Base-by-base conservation (phyloP, 306 rosid species). In the Alnus glutinosa region DNA sequence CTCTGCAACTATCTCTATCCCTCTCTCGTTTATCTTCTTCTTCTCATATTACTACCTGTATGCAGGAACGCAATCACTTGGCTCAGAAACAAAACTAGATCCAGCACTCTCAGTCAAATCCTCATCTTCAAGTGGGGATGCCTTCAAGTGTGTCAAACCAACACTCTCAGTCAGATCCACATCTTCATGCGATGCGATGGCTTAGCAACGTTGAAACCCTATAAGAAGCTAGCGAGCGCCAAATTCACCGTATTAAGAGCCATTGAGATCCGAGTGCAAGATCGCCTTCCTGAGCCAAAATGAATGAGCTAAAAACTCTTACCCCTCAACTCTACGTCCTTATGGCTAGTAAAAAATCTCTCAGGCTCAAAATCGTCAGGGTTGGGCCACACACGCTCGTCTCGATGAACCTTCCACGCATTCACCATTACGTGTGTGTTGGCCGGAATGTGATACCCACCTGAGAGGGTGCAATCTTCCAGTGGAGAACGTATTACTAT, bases 391-490 rank as follows among this genome's bases (percentile, higher is more conserved):
- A 81, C 72, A 18, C 78, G 77, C 12, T 55, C 77, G 46, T 83
- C 89, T 4, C 81, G n/a, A 18, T 86, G 89, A 52, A 83, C 80
- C 79, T 83, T 86, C 85, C 85, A 80, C 3, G 9, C 71, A 59
- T 86, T 86, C 81, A 86, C 85, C 75, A 86, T 83, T 54, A 86
- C 68, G 5, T 70, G 87, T 66, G 87, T 86, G 44, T 87, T 83
- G 10, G 81, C 59, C 64, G 87, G 87, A 67, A 83, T 75, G 30
- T 71, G 74, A 51, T 80, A 83, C 9, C 85, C 81, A 1, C 77
- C 18, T 39, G 89, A 83, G 62, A 86, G 73, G 12, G 79, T 86
- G 81, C 89, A 86, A 49, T 83, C 87, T 2, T 75, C 46, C 68
- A 78, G 80, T 3, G 77, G 71, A 55, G 81, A 57, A 7, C 42